These are phyloP conservation scores for Ceratopteris richardii DNA, from an alignment of 75 land plant genomes.

Conservation along the genomic window DNA sequence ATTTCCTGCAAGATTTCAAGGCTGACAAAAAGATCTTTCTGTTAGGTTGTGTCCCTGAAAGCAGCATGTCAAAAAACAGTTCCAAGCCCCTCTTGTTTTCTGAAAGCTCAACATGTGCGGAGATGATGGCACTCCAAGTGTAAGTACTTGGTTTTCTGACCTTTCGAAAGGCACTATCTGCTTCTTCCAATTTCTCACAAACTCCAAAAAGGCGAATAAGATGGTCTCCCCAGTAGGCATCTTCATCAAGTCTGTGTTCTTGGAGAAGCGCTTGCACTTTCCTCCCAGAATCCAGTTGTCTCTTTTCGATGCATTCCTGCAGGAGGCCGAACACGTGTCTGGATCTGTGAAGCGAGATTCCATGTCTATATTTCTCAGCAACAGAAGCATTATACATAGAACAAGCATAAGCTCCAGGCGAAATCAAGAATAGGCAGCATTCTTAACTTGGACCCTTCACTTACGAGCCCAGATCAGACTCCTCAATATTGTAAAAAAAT, in stretches of 20 bases:
- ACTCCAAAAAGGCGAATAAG: conserved; percentile 3
- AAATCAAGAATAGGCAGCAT: too few relatives aligned
- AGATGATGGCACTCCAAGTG: conserved; percentile 5
- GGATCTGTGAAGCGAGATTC: background rate
- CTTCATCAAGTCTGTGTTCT: background rate
- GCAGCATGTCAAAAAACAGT: background rate
- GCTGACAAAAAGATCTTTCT: background rate
- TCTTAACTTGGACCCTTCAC: too few relatives aligned
- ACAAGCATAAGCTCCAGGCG: too few relatives aligned
- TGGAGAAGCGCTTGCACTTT: background rate
- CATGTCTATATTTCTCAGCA: too few relatives aligned
- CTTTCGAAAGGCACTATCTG: background rate
- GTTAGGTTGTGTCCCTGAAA: background rate
- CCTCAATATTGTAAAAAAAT: too few relatives aligned
- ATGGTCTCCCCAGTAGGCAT: conserved; percentile 6
- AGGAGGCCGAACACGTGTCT: background rate
- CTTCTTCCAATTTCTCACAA: conserved; percentile 1
- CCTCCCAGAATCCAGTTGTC: background rate
- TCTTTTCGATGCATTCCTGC: conserved; percentile 3
- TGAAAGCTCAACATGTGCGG: background rate
- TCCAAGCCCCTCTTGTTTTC: background rate
- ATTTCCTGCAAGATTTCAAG: conserved; percentile 2
- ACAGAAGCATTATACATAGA: too few relatives aligned
- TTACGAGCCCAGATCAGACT: too few relatives aligned
- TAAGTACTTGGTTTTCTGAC: conserved; percentile 3